phyloP scores from a whole-genome alignment of 257 asterid species.

The Nicotiana undulata region DNA sequence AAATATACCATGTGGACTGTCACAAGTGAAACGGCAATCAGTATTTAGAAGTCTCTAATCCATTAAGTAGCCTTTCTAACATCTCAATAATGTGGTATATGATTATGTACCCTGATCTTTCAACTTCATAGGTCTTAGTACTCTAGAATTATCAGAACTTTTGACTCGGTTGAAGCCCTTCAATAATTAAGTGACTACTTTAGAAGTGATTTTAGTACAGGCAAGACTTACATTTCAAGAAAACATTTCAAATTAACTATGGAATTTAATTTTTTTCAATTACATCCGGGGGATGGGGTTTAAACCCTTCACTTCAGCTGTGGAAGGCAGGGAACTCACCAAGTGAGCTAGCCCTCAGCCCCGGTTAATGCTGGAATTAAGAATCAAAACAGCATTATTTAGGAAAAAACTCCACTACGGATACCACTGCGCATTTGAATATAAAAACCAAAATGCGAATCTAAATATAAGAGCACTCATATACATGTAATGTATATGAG shows the following conservation, averaged over 20 bases:
- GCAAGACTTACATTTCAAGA: neutral
- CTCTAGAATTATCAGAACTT: neutral
- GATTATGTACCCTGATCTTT: neutral
- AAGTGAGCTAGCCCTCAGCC: too few species aligned
- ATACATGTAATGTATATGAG: too few species aligned
- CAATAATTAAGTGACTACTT: neutral
- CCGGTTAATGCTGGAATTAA: too few species aligned
- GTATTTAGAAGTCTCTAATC: neutral
- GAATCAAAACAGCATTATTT: neutral
- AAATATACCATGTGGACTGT: slow-evolving; percentile 94
- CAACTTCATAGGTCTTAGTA: neutral
- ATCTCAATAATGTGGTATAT: neutral
- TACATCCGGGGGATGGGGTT: too few species aligned
- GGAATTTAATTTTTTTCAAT: too few species aligned
- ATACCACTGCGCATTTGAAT: neutral
- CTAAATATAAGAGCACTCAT: too few species aligned
- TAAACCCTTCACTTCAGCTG: too few species aligned
- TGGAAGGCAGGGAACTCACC: too few species aligned
- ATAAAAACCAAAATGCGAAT: too few species aligned
- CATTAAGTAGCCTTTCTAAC: neutral
- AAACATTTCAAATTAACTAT: too few species aligned
- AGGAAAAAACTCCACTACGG: neutral
- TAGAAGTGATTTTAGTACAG: neutral
- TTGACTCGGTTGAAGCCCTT: neutral
- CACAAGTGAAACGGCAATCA: neutral